Evolutionary conservation across 2,329 filamentous ascomycete species (phyloP).

Genomic region (Fusarium redolens): DNA sequence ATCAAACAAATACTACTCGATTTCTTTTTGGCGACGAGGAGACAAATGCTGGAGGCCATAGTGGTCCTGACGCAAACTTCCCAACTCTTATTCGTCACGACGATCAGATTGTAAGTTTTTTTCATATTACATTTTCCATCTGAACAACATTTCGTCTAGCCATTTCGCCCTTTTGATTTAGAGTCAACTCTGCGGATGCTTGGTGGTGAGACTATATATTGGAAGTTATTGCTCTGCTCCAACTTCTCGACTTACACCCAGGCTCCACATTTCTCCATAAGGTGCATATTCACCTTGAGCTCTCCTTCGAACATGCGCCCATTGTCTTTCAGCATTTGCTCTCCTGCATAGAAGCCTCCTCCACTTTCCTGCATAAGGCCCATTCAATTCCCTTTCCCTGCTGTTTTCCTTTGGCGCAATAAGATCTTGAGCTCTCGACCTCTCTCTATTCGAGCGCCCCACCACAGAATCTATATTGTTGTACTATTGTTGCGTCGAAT

Average conservation of each 20-base stretch:
- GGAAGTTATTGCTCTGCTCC: slow-evolving; percentile 16
- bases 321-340: slow-evolving; percentile 16
- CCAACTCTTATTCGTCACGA: slow-evolving; percentile 81
- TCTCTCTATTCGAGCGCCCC: slow-evolving; percentile 3
- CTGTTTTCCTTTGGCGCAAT: not conserved
- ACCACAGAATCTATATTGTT: slow-evolving; percentile 16
- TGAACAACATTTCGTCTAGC: not conserved
- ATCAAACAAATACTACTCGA: slow-evolving; percentile 85
- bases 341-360: slow-evolving; percentile 9
- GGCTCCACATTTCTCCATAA: slow-evolving; percentile 38
- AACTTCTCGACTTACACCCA: slow-evolving; percentile 12
- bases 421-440: slow-evolving; percentile 20
- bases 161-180: not conserved
- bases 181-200: not conserved
- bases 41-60: slow-evolving; percentile 56
- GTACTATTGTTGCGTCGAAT: slow-evolving; percentile 37
- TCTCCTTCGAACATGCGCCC: slow-evolving; percentile 16
- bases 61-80: slow-evolving; percentile 83
- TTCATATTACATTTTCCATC: slow-evolving; percentile 7
- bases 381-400: not conserved
- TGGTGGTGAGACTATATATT: slow-evolving; percentile 10
- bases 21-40: slow-evolving; percentile 90
- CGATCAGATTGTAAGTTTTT: slow-evolving; percentile 63
- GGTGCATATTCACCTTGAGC: slow-evolving; percentile 31
- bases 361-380: slow-evolving; percentile 6